Evolutionary conservation across 139 green algal genomes (phyloP), one percentile per base, ranked within the genome.

Genomic region (Parachlorella kessleri): DNA sequence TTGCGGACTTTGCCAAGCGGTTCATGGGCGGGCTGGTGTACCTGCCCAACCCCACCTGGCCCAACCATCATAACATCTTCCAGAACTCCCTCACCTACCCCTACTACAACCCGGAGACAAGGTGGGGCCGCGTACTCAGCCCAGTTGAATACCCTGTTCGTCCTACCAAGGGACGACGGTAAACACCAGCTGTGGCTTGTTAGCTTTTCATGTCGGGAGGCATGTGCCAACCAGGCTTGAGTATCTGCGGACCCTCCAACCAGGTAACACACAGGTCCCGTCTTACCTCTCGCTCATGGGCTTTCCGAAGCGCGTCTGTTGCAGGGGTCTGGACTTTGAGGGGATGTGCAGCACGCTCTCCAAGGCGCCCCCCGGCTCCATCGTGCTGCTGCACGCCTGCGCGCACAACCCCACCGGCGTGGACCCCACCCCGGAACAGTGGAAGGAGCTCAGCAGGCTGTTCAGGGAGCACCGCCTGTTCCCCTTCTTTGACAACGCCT

Each of bases 351-450:
- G 41, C 54, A n/a, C 37, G 23, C 35, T 89, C 32, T 55, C 90
- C 77, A 55, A 39, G 5, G 93, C 93, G 0, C 91, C 92, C 9
- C 71, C 76, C 1, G 94, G 93, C 76, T 86, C 66, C 42, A 82
- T 97, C n/a, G 90, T 98, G 54, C 84, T 98, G 59, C 88, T 98
- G 73, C 95, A 98, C 71, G 95, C 91, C 18, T 97, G 93, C 72
- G 94, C 94, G 4, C 94, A 98, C 90, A 98, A 98, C 88, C 95
- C 95, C 67, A 98, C 91, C 5, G 92, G 93, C 8, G 94, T 98
- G 76, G 94, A 98, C 92, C 94, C 94, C 78, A 97, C 91, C 1
- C 41, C 75, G 2, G 90, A 96, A 83, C 87, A 91, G 53, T 81
- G 66, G 76, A 41, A 39, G 33, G 48, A 75, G 66, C 41, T 83